phyloP scores from a whole-genome alignment of 768 basidiomycete species.

The Lentinula detonsa region DNA sequence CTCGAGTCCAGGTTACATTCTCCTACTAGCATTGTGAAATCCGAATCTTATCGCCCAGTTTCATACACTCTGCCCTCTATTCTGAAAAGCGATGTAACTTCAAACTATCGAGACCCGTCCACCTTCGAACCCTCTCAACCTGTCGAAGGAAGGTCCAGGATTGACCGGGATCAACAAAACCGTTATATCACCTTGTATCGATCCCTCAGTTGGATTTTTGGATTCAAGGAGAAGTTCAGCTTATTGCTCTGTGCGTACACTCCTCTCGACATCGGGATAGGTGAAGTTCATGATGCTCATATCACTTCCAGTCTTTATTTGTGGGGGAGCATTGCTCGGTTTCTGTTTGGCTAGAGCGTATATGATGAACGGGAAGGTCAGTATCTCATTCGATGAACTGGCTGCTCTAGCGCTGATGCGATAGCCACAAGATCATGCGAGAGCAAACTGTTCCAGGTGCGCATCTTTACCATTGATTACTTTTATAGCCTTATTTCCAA shows the following conservation, averaged over 20 bases:
- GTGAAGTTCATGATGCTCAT: no score
- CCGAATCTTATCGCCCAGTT: neutral
- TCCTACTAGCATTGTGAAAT: neutral
- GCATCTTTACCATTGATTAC: neutral
- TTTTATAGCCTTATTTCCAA: neutral
- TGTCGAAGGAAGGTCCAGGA: neutral
- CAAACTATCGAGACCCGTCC: neutral
- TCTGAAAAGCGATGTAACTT: neutral
- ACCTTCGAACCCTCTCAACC: neutral
- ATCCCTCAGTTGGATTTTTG: conserved; percentile 18
- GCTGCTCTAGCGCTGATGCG: neutral
- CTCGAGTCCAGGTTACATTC: neutral
- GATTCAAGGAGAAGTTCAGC: conserved; percentile 18
- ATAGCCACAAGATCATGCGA: conserved; percentile 1
- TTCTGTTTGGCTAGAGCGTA: conserved; percentile 17
- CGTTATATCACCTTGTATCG: conserved; percentile 11
- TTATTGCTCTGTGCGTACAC: conserved; percentile 14
- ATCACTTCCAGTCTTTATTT: conserved; percentile 13
- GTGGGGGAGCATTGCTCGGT: conserved; percentile 20
- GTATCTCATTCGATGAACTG: neutral
- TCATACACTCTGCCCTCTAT: neutral
- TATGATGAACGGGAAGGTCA: conserved; percentile 12
- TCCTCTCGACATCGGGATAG: neutral
- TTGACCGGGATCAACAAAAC: neutral
- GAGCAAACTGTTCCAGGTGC: neutral